Conservation (phyloP, 192 early-diverging fungal species). For the Entomortierella parvispora region DNA sequence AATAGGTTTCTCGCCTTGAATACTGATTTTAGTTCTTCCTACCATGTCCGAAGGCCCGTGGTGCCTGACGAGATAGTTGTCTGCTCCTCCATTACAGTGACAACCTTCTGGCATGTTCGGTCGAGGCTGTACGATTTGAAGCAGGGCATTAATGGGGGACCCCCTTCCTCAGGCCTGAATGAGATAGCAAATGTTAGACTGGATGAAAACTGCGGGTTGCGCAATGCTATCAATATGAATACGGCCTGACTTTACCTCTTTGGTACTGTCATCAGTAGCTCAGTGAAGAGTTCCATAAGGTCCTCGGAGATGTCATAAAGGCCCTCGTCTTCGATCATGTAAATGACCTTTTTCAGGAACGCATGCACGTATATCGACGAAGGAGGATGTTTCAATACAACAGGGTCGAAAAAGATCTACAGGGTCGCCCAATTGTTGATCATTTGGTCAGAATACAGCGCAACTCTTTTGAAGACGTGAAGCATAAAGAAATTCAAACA, state of each 20-base stretch:
- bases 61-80: conserved; percentile 45
- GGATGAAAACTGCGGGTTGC: background rate
- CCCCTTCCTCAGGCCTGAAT: conserved; percentile 34
- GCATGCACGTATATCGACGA: conserved; percentile 35
- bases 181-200: background rate
- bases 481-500: background rate
- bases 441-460: background rate
- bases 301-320: conserved; percentile 28
- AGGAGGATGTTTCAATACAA: conserved; percentile 36
- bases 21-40: too few relatives aligned
- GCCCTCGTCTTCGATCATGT: conserved; percentile 34
- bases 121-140: conserved; percentile 44
- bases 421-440: background rate
- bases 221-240: background rate
- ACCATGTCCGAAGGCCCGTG: conserved; percentile 47
- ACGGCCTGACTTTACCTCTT: conserved; percentile 18
- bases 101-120: conserved; percentile 25
- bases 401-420: conserved; percentile 36
- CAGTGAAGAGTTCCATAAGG: conserved; percentile 34
- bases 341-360: conserved; percentile 38
- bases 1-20: too few relatives aligned
- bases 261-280: conserved; percentile 34
- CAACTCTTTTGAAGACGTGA: background rate
- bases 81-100: conserved; percentile 50
- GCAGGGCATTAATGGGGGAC: conserved; percentile 38